phyloP scores from a whole-genome alignment of 108 stramenopile genomes.

The Schizochytrium sp. region DNA sequence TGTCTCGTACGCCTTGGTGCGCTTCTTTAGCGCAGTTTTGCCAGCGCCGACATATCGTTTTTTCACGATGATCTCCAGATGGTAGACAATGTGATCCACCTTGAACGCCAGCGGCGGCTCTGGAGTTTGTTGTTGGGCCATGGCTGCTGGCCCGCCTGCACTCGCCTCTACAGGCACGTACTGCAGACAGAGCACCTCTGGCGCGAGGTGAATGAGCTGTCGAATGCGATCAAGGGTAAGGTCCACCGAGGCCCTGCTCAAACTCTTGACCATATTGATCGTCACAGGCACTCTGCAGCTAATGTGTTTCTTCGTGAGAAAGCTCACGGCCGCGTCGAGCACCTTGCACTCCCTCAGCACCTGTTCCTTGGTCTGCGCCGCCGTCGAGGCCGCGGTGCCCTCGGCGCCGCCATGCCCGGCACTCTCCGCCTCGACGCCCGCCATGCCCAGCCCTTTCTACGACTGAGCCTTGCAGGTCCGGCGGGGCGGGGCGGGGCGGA shows the following conservation, averaged over 20 bases:
- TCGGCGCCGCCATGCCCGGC: no score
- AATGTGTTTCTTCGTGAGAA: constrained; percentile 1
- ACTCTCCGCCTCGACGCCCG: no score
- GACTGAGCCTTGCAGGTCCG: no score
- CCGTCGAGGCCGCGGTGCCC: no score
- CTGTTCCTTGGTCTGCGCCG: no score
- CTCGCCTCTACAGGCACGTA: background rate
- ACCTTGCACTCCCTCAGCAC: background rate
- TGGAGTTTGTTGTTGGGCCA: background rate
- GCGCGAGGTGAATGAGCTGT: background rate
- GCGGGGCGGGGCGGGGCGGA: no score
- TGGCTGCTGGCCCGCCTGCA: background rate
- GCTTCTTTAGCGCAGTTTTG: background rate
- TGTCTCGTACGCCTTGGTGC: background rate
- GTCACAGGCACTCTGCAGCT: background rate
- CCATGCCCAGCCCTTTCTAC: no score
- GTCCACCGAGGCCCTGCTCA: background rate
- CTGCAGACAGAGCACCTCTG: background rate
- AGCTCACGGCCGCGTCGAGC: background rate
- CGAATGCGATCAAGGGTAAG: background rate
- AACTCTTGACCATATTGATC: background rate
- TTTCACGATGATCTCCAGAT: background rate
- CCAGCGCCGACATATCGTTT: background rate
- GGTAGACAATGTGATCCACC: background rate
- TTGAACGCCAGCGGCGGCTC: background rate